Evolutionary conservation across 306 rosid genomes (phyloP), one percentile per base, ranked within the genome.

Genomic region (Fragaria iinumae): DNA sequence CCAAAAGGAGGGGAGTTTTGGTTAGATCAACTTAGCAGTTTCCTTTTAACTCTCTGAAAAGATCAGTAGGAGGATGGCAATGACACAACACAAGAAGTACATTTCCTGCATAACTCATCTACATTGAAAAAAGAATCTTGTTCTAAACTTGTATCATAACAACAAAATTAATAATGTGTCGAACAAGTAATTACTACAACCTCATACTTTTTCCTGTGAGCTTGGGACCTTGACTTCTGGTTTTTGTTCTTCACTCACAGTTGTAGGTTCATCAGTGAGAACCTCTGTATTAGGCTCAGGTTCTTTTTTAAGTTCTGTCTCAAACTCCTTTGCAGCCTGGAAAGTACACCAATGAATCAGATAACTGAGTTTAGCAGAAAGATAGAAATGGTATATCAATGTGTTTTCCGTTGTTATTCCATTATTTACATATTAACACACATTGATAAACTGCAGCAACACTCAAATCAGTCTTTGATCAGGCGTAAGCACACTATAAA

Each of bases 281-380:
- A 71, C 78, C 75, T 76, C 98, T 67, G 29, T 67, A 0, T 2
- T 50, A 39, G 90, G 65, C 47, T 83, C 93, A 1, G 97, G 96
- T 69, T 89, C 95, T 74, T 81, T 88, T 81, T 89, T 95, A 69
- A 95, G 82, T 89, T 95, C 99, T 0, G 96, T 82, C 75, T 95
- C 99, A 56, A 95, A 95, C 87, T 95, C 99, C 86, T 92, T 95
- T 13, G 99, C 99, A 5, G 99, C 99, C 99, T 95, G 86, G 38
- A 82, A 81, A 38, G 80, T 78, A 68, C 23, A 82, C 72, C 78
- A 59, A 79, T 32, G 27, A 55, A 43, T 71, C 4, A 32, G 36
- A 32, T 32, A 32, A 32, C 36, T 32, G 36, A 32, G 36, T 32
- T 32, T 32, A 32, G 36, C 36, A 32, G 36, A 32, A 32, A 32